Evolutionary conservation across 2,329 filamentous ascomycete genomes (phyloP), one percentile per base, ranked within the genome.

Genomic region (Colletotrichum tofieldiae): DNA sequence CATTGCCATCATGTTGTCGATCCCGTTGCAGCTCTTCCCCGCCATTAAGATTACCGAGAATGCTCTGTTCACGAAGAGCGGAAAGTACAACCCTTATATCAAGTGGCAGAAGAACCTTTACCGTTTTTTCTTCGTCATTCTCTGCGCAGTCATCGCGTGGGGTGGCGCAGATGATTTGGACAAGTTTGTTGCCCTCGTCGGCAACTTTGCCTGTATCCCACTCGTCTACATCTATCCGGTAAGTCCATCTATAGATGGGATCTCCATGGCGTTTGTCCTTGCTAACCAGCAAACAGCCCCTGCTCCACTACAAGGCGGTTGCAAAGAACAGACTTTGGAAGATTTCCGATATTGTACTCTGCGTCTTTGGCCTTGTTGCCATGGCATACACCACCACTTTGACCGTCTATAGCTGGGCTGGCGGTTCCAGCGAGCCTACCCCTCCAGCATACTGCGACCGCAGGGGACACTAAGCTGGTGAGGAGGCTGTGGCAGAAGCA

Each of bases 21-120:
- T 96, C 0, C 96, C 96, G 7, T 86, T 99, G 71, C 97, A 99
- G 80, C 95, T 99, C 76, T 99, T 98, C 87, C 96, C 96, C 0
- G 96, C 96, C 54, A 98, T 99, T 78, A 93, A 96, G 79, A 99
- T 99, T 78, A 94, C 94, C 43, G 95, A 97, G 83, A 98, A 97
- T 77, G 94, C 95, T 76, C 87, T 98, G 8, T 99, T 98, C 82
- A 97, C 94, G 32, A 89, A 93, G 79, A 98, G 95, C 74, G 95
- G 96, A 77, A 99, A 99, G 84, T 98, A 98, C 85, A 98, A 98
- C 80, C 95, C 95, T 0, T 96, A 94, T 80, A 97, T 99, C 86
- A 99, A 99, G 86, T 99, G 96, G 96, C 94, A 98, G 88, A 99
- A 99, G 91, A 99, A 99, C 77, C 86, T 93, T 43, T 99, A 98